A percentile compares a stretch with the other conserved stretches of the same genome.
Evolutionary conservation across 2,329 filamentous ascomycete species (phyloP).

Genomic region (Pseudocercospora fuligena): DNA sequence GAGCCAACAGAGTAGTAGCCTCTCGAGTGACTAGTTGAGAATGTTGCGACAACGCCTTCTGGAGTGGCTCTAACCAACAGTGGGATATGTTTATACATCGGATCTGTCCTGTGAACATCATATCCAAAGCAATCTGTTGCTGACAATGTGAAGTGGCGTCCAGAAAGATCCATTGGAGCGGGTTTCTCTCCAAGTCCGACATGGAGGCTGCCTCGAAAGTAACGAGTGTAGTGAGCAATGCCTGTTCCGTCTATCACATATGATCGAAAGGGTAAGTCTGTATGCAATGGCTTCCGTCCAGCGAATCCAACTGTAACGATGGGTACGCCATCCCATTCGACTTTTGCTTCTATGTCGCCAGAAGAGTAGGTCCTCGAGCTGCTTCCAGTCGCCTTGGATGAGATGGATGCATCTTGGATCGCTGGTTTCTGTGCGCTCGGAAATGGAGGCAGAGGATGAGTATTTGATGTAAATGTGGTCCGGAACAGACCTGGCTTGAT

Average conservation of each 20-base stretch:
- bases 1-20: slow-evolving; percentile 70
- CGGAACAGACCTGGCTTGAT: slow-evolving; percentile 68
- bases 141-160: slow-evolving; percentile 67
- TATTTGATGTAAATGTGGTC: slow-evolving; percentile 67
- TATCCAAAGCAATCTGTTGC: slow-evolving; percentile 77
- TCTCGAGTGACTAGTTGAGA: slow-evolving; percentile 69
- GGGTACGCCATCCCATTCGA: slow-evolving; percentile 65
- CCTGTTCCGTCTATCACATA: slow-evolving; percentile 67
- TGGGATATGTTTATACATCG: slow-evolving; percentile 76
- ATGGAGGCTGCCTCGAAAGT: slow-evolving; percentile 67
- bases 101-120: slow-evolving; percentile 71
- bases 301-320: slow-evolving; percentile 62
- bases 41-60: slow-evolving; percentile 67
- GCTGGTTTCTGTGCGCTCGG: slow-evolving; percentile 61
- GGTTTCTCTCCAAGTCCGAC: slow-evolving; percentile 74
- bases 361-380: background rate
- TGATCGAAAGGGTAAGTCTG: slow-evolving; percentile 68
- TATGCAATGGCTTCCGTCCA: slow-evolving; percentile 59
- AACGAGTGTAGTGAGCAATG: slow-evolving; percentile 67
- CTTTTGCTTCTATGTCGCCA: slow-evolving; percentile 54
- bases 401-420: background rate
- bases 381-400: background rate
- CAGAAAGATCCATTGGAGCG: slow-evolving; percentile 73
- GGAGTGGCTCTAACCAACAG: slow-evolving; percentile 71
- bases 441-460: slow-evolving; percentile 68